Evolutionary conservation across 495 filamentous ascomycete species (phyloP).

Genomic region (Delitschia confertaspora): DNA sequence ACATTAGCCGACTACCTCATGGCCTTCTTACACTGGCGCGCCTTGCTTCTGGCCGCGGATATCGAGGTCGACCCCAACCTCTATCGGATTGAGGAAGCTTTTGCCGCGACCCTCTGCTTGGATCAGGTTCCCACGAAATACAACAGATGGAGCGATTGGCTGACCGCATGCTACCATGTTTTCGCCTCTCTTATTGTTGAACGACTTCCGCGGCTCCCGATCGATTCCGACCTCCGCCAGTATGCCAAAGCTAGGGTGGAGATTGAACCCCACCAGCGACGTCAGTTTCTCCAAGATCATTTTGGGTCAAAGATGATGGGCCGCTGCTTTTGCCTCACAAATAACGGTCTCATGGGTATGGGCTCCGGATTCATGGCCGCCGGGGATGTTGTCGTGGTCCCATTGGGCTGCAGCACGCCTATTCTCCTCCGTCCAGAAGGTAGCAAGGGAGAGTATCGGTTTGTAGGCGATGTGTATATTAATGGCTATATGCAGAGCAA

Average conservation of each 20-base stretch:
- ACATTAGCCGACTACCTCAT: constrained; percentile 25
- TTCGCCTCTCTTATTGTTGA: constrained; percentile 29
- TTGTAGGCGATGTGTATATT: constrained; percentile 31
- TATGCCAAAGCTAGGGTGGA: constrained; percentile 8
- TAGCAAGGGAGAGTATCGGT: constrained; percentile 16
- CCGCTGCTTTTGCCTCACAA: constrained; percentile 12
- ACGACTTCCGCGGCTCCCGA: constrained; percentile 15
- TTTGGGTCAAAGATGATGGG: constrained; percentile 12
- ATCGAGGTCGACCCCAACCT: not conserved
- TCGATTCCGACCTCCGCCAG: constrained; percentile 19
- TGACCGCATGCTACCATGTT: constrained; percentile 18
- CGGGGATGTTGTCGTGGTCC: constrained; percentile 28
- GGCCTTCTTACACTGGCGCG: constrained; percentile 31
- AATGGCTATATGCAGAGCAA: constrained; percentile 29
- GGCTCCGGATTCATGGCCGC: constrained; percentile 24
- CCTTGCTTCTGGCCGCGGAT: constrained; percentile 11
- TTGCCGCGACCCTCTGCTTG: constrained; percentile 29
- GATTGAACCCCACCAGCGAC: not conserved
- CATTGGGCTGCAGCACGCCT: constrained; percentile 31
- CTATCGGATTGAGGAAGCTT: constrained; percentile 17
- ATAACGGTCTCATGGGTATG: constrained; percentile 20
- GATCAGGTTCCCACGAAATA: constrained; percentile 17
- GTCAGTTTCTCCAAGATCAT: constrained; percentile 5
- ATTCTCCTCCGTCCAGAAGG: constrained; percentile 26
- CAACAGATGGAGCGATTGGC: constrained; percentile 14